Conservation (phyloP, 2,329 filamentous ascomycete species). For the Drechslera avenae region DNA sequence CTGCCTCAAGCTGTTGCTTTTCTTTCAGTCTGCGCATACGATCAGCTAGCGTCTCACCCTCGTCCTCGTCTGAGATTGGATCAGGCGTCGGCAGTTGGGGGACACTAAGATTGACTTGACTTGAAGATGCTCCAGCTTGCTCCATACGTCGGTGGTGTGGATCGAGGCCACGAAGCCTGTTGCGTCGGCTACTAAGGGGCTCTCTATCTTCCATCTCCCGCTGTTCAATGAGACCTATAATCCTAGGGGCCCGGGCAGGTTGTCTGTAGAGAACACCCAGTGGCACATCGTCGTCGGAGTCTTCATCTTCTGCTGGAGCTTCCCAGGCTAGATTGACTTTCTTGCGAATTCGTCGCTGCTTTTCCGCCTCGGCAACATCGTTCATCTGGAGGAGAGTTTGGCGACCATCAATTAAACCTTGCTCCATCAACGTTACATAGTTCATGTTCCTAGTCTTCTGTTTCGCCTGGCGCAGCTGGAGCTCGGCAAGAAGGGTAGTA, state of each 20-base stretch:
- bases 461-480: constrained; percentile 88
- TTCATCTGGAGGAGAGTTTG: constrained; percentile 90
- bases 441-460: constrained; percentile 79
- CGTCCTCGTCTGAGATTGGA: constrained; percentile 44
- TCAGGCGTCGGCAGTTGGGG: constrained; percentile 36
- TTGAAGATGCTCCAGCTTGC: constrained; percentile 24
- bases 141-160: constrained; percentile 31
- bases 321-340: constrained; percentile 93
- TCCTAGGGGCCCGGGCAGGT: constrained; percentile 63
- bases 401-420: constrained; percentile 70
- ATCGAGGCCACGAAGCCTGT: constrained; percentile 69
- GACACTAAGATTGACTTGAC: constrained; percentile 34
- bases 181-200: constrained; percentile 77
- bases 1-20: constrained; percentile 56
- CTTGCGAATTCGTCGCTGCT: constrained; percentile 72
- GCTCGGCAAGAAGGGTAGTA: constrained; percentile 88
- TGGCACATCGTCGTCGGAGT: constrained; percentile 79
- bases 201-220: constrained; percentile 91
- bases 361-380: constrained; percentile 84
- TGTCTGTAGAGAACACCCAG: constrained; percentile 74
- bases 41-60: constrained; percentile 70
- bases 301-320: constrained; percentile 58
- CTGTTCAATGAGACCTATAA: constrained; percentile 77
- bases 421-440: constrained; percentile 65
- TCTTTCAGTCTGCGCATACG: constrained; percentile 69